phyloP scores from a whole-genome alignment of 1,139 yeast species.

The Yamadazyma jaroonii region DNA sequence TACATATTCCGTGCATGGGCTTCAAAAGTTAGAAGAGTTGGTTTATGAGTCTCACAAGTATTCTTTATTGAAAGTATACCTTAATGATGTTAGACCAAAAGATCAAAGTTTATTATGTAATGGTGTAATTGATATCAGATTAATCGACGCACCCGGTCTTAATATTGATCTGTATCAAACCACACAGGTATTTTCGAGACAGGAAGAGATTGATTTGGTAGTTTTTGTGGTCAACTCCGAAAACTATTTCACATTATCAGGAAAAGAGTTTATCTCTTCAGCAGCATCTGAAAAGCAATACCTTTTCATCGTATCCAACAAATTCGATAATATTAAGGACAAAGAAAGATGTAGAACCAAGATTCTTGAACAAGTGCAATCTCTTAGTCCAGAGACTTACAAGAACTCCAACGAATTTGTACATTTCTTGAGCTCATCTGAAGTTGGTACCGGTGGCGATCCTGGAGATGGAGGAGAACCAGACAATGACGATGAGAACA shows the following conservation, averaged over 20 bases:
- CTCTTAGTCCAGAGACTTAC: constrained; percentile 85
- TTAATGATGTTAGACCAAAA: constrained; percentile 68
- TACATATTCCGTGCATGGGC: constrained; percentile 56
- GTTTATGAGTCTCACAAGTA: constrained; percentile 76
- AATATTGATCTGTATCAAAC: constrained; percentile 94
- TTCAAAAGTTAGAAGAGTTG: constrained; percentile 61
- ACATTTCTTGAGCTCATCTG: constrained; percentile 81
- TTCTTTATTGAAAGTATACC: constrained; percentile 74
- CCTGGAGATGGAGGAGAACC: constrained; percentile 24
- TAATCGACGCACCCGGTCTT: constrained; percentile 96
- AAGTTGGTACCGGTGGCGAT: constrained; percentile 25
- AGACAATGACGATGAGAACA: constrained; percentile 22
- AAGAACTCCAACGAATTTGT: constrained; percentile 86
- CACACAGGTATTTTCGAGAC: constrained; percentile 91
- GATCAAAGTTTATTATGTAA: constrained; percentile 76
- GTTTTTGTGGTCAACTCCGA: constrained; percentile 96
- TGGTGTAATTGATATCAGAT: constrained; percentile 87
- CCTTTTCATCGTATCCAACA: constrained; percentile 90
- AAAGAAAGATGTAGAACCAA: constrained; percentile 73
- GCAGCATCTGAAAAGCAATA: constrained; percentile 92
- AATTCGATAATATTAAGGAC: constrained; percentile 81
- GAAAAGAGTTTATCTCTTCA: constrained; percentile 86
- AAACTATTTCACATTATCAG: constrained; percentile 91
- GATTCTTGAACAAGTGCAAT: constrained; percentile 84
- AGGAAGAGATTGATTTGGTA: constrained; percentile 95